Percentiles rank a stretch among this genome's conserved stretches.
Conservation (phyloP, 1,139 yeast species). For the Hemisphaericaspora lyxosophila region DNA sequence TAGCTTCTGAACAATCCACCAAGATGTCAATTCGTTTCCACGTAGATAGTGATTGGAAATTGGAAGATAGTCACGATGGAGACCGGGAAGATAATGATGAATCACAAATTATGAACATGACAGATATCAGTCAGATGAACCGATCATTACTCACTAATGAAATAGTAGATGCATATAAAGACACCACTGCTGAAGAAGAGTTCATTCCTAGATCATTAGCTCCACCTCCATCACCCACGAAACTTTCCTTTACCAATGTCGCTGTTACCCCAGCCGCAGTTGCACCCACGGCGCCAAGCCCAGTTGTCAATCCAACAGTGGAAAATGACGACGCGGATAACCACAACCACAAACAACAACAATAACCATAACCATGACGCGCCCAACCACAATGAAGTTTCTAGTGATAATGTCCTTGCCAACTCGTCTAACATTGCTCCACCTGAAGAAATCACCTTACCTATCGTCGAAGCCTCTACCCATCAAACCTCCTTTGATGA, state of each 20-base stretch:
- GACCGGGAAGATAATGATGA: slow-evolving; percentile 45
- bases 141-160: neutral
- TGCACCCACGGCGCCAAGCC: no score
- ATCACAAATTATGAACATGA: slow-evolving; percentile 2
- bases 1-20: slow-evolving; percentile 19
- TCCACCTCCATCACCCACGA: no score
- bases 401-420: slow-evolving; percentile 25
- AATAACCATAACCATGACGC: slow-evolving; percentile 15
- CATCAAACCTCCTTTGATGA: slow-evolving; percentile 39
- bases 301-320: no score
- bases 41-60: slow-evolving; percentile 41
- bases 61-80: slow-evolving; percentile 45
- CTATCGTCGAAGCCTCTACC: slow-evolving; percentile 34
- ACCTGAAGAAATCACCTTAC: slow-evolving; percentile 39
- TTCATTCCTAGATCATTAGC: no score
- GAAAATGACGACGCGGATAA: neutral
- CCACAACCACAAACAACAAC: neutral
- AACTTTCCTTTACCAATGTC: no score
- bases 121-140: slow-evolving; percentile 1
- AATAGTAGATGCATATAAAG: no score
- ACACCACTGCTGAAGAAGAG: no score
- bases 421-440: slow-evolving; percentile 47
- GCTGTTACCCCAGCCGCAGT: no score
- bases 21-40: slow-evolving; percentile 35
- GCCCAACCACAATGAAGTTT: slow-evolving; percentile 16